Base-by-base conservation (phyloP, 1,284 basidiomycete species). In the Meira nashicola region DNA sequence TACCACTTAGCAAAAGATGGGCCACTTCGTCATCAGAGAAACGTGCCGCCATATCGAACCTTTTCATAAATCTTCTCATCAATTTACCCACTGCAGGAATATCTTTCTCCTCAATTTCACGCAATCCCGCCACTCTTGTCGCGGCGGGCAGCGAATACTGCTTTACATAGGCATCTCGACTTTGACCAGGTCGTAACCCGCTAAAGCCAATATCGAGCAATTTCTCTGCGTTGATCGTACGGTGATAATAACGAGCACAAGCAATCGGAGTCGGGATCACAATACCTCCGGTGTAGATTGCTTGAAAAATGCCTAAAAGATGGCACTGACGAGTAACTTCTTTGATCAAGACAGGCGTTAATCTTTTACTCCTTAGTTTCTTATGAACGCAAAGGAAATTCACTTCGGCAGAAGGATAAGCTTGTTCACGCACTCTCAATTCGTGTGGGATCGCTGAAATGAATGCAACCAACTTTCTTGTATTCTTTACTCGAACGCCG, bases 361-460 rank as follows among this genome's bases (percentile, higher is more conserved):
- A 83, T 39, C 95, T 89, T 79, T 97, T 98, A 5, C 91, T 90
- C 12, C 95, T 87, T 50, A 98, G 82, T 80, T 96, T 96, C 82
- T 99, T 99, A 84, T 97, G 94, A 2, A 97, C 87, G 73, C 92
- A 96, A 53, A 99, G 86, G 80, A 93, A 98, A 80, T 99, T 98
- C 82, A 99, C 94, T 80, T 98, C 95, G 71, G 87, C 66, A 21
- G 64, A 60, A 43, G 73, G 75, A 54, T 67, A 66, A 15, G 65
- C 25, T 11, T 68, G 64, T 17, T 74, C 60, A 9, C 74, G 54
- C 19, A 78, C 73, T 6, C 76, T 57, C 9, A 78, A 59, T 55
- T 78, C 76, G 53, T 75, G 74, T 25, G 93, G 92, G 48, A 98
- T 87, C 44, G 90, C 95, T n/a, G 90, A 89, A 70, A 99, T 97